Conservation (phyloP, 1,284 basidiomycete species). For the Apiotrichum laibachii region DNA sequence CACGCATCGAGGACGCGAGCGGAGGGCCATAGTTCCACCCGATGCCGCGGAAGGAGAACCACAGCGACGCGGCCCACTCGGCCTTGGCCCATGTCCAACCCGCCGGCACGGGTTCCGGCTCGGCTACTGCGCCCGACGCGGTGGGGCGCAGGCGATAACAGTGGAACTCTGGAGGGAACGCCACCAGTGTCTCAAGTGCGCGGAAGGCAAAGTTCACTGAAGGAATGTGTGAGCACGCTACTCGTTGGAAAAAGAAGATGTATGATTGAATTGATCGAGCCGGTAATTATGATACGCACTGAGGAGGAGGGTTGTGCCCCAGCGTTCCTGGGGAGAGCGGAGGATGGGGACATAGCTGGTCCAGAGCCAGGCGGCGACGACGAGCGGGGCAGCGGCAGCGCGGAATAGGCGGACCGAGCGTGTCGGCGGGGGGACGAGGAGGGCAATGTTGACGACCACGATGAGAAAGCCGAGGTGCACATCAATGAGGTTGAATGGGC, state of each 20-base stretch:
- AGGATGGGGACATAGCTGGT: slow-evolving; percentile 18
- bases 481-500: slow-evolving; percentile 8
- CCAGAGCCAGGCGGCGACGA: slow-evolving; percentile 19
- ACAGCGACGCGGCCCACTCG: slow-evolving; percentile 35
- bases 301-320: slow-evolving; percentile 28
- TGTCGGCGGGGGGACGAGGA: slow-evolving; percentile 28
- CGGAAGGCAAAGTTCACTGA: slow-evolving; percentile 22
- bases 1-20: slow-evolving; percentile 24
- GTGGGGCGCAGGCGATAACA: slow-evolving; percentile 26
- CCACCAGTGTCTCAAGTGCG: slow-evolving; percentile 32
- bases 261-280: too few species aligned
- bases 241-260: too few species aligned
- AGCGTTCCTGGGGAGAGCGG: slow-evolving; percentile 25
- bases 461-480: slow-evolving; percentile 10
- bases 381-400: slow-evolving; percentile 24
- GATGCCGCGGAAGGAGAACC: slow-evolving; percentile 39
- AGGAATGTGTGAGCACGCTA: background rate
- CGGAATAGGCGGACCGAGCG: slow-evolving; percentile 31
- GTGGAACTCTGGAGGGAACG: slow-evolving; percentile 39
- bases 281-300: slow-evolving; percentile 6
- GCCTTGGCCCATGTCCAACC: slow-evolving; percentile 40
- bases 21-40: slow-evolving; percentile 43
- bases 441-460: slow-evolving; percentile 15
- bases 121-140: slow-evolving; percentile 7
- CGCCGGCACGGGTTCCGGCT: slow-evolving; percentile 35